These are phyloP conservation scores for Hymenotorrendiella dingleyae DNA, from an alignment of 2,329 filamentous ascomycete species.

Conservation along the genomic window DNA sequence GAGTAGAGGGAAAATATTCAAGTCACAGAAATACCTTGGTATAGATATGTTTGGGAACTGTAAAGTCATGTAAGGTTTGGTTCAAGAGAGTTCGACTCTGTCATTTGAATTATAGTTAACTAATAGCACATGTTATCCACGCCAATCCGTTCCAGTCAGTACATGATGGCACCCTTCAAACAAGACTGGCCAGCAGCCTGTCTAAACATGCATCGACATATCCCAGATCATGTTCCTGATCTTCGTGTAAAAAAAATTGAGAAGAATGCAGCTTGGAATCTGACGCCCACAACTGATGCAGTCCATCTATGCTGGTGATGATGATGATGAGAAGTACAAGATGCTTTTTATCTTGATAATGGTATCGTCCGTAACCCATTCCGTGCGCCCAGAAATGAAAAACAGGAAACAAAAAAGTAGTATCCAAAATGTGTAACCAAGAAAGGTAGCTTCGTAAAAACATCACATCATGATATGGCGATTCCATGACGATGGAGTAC, in stretches of 20 bases:
- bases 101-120: conserved; percentile 6
- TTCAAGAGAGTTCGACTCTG: too few relatives aligned
- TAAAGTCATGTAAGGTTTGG: too few relatives aligned
- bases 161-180: background rate
- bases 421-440: conserved; percentile 10
- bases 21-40: too few relatives aligned
- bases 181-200: conserved; percentile 7
- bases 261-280: too few relatives aligned
- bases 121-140: conserved; percentile 5
- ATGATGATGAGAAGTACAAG: conserved; percentile 6
- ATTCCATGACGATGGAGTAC: background rate
- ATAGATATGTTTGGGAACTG: too few relatives aligned
- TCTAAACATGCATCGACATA: background rate
- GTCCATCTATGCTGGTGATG: conserved; percentile 13
- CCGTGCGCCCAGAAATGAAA: conserved; percentile 10
- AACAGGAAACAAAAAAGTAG: conserved; percentile 2
- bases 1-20: too few relatives aligned
- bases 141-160: background rate
- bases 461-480: conserved; percentile 11
- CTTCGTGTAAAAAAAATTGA: background rate
- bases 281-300: conserved; percentile 10
- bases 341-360: conserved; percentile 21
- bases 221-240: background rate
- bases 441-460: conserved; percentile 22
- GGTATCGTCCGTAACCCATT: conserved; percentile 21